Percentiles rank a stretch among this genome's conserved stretches.
Evolutionary conservation across 208 protist species (phyloP).

Genomic region (Leptomonas pyrrhocoris): DNA sequence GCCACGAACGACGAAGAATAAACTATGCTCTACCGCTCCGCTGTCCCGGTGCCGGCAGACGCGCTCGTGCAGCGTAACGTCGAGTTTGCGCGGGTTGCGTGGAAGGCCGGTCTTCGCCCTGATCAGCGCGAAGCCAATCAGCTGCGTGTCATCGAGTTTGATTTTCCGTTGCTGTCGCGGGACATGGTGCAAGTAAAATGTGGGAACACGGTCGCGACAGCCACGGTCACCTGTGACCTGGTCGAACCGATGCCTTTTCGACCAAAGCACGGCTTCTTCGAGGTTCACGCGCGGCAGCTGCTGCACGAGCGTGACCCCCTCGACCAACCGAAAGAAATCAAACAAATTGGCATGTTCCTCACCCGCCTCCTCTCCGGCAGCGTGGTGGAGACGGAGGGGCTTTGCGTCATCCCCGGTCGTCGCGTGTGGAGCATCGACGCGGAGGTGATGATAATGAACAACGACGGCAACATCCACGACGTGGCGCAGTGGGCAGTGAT

Average conservation of each 20-base stretch:
- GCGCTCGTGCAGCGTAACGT: constrained; percentile 67
- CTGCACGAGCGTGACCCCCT: constrained; percentile 77
- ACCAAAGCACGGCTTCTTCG: constrained; percentile 95
- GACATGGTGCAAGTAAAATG: constrained; percentile 83
- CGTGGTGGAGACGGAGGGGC: constrained; percentile 95
- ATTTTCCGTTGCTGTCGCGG: constrained; percentile 75
- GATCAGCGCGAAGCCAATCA: constrained; percentile 77
- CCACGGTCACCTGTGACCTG: constrained; percentile 84
- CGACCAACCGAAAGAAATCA: constrained; percentile 33
- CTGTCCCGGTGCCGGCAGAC: constrained; percentile 53
- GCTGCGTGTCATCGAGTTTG: constrained; percentile 67
- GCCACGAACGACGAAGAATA: neutral
- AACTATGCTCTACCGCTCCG: constrained; percentile 47
- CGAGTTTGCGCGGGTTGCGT: constrained; percentile 65
- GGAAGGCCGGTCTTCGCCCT: constrained; percentile 69
- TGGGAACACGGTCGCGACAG: constrained; percentile 89
- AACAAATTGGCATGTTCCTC: constrained; percentile 80
- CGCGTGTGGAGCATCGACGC: constrained; percentile 91
- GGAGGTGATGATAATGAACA: constrained; percentile 92
- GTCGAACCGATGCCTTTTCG: constrained; percentile 93
- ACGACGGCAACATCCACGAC: constrained; percentile 95
- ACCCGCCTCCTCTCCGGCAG: constrained; percentile 86
- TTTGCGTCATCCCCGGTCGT: constrained; percentile 95
- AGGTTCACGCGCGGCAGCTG: constrained; percentile 88
- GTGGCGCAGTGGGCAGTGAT: constrained; percentile 87